Evolutionary conservation across 192 early-diverging fungal genomes (phyloP).

Genomic region (Helicostylum pulchrum): DNA sequence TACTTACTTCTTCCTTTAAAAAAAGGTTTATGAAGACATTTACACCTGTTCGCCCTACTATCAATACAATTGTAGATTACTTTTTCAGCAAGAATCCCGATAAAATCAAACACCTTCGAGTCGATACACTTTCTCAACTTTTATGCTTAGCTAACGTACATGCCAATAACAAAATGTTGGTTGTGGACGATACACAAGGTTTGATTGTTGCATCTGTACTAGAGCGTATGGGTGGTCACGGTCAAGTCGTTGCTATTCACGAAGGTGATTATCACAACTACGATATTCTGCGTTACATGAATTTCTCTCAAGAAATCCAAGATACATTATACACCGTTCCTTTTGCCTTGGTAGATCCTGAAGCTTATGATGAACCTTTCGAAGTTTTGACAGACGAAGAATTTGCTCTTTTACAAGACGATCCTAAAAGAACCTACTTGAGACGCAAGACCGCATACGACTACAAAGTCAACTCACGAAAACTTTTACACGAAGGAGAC

Average conservation of each 20-base stretch:
- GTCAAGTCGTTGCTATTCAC: constrained; percentile 68
- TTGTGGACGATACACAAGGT: constrained; percentile 91
- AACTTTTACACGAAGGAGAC: constrained; percentile 51
- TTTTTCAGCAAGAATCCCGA: constrained; percentile 74
- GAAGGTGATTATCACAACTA: constrained; percentile 72
- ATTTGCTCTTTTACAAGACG: constrained; percentile 8
- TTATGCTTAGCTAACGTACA: constrained; percentile 81
- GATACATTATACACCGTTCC: constrained; percentile 62
- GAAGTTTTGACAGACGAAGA: constrained; percentile 16
- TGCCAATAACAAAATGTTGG: constrained; percentile 62
- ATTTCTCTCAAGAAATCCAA: constrained; percentile 53
- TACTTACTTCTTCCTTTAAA: constrained; percentile 60
- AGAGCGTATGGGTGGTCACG: constrained; percentile 69
- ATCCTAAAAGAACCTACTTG: constrained; percentile 49
- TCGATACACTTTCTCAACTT: constrained; percentile 91
- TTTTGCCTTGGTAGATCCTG: constrained; percentile 65
- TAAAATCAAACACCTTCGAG: constrained; percentile 65
- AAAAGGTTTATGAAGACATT: constrained; percentile 78
- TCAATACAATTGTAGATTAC: constrained; percentile 73
- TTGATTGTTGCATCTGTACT: constrained; percentile 77
- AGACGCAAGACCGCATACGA: constrained; percentile 51
- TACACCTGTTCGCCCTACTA: constrained; percentile 70
- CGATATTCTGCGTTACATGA: constrained; percentile 75
- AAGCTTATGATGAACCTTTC: constrained; percentile 42
- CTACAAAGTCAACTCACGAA: constrained; percentile 46